Evolutionary conservation across 495 filamentous ascomycete species (phyloP).

Genomic region (Annulohypoxylon maeteangense): DNA sequence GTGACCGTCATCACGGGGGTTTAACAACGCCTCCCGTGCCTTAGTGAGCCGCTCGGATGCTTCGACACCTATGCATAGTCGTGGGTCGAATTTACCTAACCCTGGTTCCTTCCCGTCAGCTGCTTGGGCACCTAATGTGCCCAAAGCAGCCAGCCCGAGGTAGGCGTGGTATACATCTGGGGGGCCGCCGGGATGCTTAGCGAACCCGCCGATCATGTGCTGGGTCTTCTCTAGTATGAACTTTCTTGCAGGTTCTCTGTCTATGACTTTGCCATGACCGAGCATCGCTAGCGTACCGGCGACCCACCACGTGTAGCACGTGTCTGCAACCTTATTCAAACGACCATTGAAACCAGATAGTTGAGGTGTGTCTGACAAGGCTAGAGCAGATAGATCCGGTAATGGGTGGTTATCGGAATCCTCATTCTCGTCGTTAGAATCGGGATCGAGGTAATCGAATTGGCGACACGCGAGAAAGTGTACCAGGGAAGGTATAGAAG

Average conservation of each 20-base stretch:
- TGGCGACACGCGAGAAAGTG: conserved; percentile 72
- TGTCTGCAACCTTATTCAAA: conserved; percentile 88
- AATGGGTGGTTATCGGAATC: conserved; percentile 51
- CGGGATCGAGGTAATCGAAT: conserved; percentile 60
- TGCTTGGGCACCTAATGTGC: conserved; percentile 60
- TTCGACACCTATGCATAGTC: conserved; percentile 70
- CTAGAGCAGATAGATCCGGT: conserved; percentile 54
- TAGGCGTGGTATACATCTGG: conserved; percentile 94
- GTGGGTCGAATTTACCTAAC: conserved; percentile 71
- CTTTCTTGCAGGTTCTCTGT: conserved; percentile 67
- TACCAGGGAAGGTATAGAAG: conserved; percentile 47
- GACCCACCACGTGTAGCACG: conserved; percentile 95
- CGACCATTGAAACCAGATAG: conserved; percentile 84
- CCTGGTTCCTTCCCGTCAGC: conserved; percentile 59
- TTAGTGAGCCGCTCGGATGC: conserved; percentile 57
- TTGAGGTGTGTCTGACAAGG: conserved; percentile 46
- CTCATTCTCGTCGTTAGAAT: conserved; percentile 61
- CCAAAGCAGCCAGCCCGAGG: conserved; percentile 83
- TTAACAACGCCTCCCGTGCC: conserved; percentile 50
- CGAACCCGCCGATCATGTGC: conserved; percentile 90
- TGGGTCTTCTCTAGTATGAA: conserved; percentile 92
- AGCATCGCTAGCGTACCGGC: conserved; percentile 77
- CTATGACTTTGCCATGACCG: conserved; percentile 67
- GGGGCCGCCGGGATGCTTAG: conserved; percentile 79
- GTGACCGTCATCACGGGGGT: not conserved